Percentiles rank a stretch among this genome's conserved stretches.
Conservation (phyloP, 768 basidiomycete species). For the Pisolithus microcarpus region DNA sequence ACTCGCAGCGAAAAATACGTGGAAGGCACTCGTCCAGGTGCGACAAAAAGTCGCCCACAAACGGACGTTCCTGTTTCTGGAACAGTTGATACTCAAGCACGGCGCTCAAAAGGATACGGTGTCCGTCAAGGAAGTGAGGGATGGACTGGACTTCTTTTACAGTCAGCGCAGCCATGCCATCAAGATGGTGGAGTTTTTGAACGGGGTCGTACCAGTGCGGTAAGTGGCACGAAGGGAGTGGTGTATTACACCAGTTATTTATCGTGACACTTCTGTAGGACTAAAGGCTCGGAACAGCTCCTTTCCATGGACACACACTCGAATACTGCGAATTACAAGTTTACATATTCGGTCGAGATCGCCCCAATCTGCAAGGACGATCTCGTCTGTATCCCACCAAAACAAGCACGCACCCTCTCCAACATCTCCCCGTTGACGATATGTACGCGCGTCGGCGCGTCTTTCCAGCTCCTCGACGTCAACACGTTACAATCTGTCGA, state of each 20-base stretch:
- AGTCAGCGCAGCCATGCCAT: slow-evolving; percentile 83
- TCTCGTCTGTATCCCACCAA: slow-evolving; percentile 80
- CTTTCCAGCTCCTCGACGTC: slow-evolving; percentile 86
- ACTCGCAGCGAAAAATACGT: slow-evolving; percentile 96
- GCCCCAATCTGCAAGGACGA: slow-evolving; percentile 97
- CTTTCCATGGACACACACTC: slow-evolving; percentile 90
- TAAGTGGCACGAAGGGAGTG: slow-evolving; percentile 30
- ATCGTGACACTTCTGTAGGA: slow-evolving; percentile 35
- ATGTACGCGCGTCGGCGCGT: slow-evolving; percentile 88
- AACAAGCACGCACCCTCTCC: slow-evolving; percentile 72
- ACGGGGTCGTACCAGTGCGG: slow-evolving; percentile 82
- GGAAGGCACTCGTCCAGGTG: slow-evolving; percentile 98
- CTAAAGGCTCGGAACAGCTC: slow-evolving; percentile 91
- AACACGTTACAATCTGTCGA: slow-evolving; percentile 80
- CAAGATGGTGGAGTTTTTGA: slow-evolving; percentile 94
- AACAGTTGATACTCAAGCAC: slow-evolving; percentile 95
- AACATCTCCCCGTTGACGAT: slow-evolving; percentile 87
- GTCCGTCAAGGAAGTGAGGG: slow-evolving; percentile 83
- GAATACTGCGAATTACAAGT: slow-evolving; percentile 92
- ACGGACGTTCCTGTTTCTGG: slow-evolving; percentile 94
- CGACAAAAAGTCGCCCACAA: slow-evolving; percentile 98
- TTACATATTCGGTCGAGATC: slow-evolving; percentile 96
- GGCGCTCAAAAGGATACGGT: slow-evolving; percentile 96
- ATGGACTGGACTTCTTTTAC: slow-evolving; percentile 98
- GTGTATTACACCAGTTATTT: neutral